Percentiles rank a stretch among this genome's conserved stretches.
phyloP scores from a whole-genome alignment of 495 filamentous ascomycete genomes.

The Annulohypoxylon stygium region DNA sequence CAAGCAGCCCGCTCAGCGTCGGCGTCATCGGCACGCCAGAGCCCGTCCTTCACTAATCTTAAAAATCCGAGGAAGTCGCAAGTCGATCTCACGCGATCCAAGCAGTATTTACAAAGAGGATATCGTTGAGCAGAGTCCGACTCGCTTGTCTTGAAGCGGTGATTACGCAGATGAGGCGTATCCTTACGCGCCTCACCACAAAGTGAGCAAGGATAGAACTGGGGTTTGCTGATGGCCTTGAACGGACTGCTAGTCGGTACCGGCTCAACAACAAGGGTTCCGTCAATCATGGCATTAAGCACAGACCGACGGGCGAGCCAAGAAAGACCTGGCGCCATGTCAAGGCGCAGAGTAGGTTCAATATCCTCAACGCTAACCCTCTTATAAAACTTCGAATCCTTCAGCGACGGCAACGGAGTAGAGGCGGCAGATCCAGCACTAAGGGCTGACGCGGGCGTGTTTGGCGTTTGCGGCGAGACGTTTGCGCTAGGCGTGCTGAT shows the following conservation, averaged over 20 bases:
- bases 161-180: constrained; percentile 77
- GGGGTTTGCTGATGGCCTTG: constrained; percentile 67
- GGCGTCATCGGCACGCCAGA: constrained; percentile 81
- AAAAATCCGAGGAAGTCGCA: constrained; percentile 95
- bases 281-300: constrained; percentile 82
- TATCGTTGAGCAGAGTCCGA: constrained; percentile 85
- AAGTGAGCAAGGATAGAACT: constrained; percentile 81
- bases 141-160: constrained; percentile 90
- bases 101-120: constrained; percentile 90
- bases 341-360: constrained; percentile 91
- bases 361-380: constrained; percentile 88
- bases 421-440: constrained; percentile 56
- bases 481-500: constrained; percentile 52
- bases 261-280: constrained; percentile 90
- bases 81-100: constrained; percentile 82
- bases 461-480: constrained; percentile 64
- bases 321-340: constrained; percentile 88
- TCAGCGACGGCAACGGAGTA: constrained; percentile 64
- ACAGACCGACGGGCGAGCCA: constrained; percentile 92
- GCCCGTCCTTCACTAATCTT: constrained; percentile 87
- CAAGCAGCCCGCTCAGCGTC: constrained; percentile 87
- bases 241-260: constrained; percentile 67
- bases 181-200: constrained; percentile 86
- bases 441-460: constrained; percentile 62
- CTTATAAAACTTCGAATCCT: constrained; percentile 95